These are phyloP conservation scores for Carex kokanica DNA, from an alignment of 176 grass and related monocot species.

Conservation along the genomic window DNA sequence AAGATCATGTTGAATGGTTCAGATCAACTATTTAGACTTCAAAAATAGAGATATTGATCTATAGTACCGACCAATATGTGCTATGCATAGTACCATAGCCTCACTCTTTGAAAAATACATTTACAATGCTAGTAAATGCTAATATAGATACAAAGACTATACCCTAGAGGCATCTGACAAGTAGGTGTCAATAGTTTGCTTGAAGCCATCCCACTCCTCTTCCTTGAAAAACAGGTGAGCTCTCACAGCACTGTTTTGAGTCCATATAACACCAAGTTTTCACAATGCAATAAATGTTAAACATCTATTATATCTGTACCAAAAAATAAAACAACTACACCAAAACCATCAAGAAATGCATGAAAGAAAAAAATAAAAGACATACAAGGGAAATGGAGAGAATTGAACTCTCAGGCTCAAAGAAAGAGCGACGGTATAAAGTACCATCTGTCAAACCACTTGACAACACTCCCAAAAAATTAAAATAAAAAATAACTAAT, in stretches of 20 bases:
- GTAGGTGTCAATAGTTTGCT: conserved; percentile 65
- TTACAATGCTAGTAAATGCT: conserved; percentile 8
- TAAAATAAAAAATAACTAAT: neutral
- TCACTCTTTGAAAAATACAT: neutral
- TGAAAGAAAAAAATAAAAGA: conserved; percentile 13
- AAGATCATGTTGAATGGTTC: too few species aligned
- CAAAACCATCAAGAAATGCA: neutral
- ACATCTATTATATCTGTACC: conserved; percentile 36
- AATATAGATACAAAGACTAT: conserved; percentile 9
- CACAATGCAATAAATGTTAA: conserved; percentile 49
- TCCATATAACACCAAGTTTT: conserved; percentile 51
- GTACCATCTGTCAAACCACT: conserved; percentile 90
- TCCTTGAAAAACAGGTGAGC: conserved; percentile 94
- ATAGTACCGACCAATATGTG: too few species aligned
- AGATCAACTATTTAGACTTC: too few species aligned
- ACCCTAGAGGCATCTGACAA: conserved; percentile 78
- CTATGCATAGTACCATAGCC: too few species aligned
- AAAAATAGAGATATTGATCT: too few species aligned
- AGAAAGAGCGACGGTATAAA: conserved; percentile 81
- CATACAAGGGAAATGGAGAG: conserved; percentile 94
- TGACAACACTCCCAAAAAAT: conserved; percentile 93
- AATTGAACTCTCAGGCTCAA: conserved; percentile 99
- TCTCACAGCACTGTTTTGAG: conserved; percentile 72
- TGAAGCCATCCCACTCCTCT: conserved; percentile 89
- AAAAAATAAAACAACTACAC: neutral